Evolutionary conservation across 768 basidiomycete genomes (phyloP), one percentile per base, ranked within the genome.

Genomic region (Termitomyces sp.): DNA sequence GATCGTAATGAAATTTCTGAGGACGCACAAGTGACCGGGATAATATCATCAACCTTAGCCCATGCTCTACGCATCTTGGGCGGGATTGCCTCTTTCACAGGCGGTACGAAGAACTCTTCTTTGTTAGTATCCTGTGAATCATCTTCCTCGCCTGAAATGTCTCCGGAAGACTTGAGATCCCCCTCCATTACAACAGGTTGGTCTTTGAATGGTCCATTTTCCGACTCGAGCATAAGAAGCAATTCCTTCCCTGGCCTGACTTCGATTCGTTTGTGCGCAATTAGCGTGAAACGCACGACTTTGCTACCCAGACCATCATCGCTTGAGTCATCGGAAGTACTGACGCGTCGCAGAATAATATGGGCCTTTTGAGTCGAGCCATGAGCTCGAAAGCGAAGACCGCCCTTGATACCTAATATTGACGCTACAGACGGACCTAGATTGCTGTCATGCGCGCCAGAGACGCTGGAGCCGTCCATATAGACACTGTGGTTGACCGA

Each of bases 201-300:
- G 57, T 86, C 85, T 57, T 81, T 79, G 70, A 82, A 81, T 13
- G 72, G 66, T 40, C 81, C 82, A 62, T 85, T 79, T 30, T 74
- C 78, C 27, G 78, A 75, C 40, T 77, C 78, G 34, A 89, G 74
- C 6, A 85, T 78, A 54, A 89, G 76, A 47, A 88, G 75, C 52
- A 89, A 82, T 71, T 86, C 85, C 70, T 87, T 87, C 57, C 87
- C 87, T 13, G 86, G 83, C 66, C 81, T 87, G 64, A 87, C 80
- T 66, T 84, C 84, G 67, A 89, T 84, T 59, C 83, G 74, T 74
- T 89, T 89, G 64, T 81, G 79, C 4, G 88, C 85, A 67, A 87
- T 85, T 13, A 89, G 73, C 66, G 79, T 82, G 67, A 87, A 89
- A 68, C 80, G 82, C 39, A 81, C 77, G 55, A 80, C 66, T 30